Base-by-base conservation (phyloP, 2,329 filamentous ascomycete genomes). In the Lecanosticta acicola region DNA sequence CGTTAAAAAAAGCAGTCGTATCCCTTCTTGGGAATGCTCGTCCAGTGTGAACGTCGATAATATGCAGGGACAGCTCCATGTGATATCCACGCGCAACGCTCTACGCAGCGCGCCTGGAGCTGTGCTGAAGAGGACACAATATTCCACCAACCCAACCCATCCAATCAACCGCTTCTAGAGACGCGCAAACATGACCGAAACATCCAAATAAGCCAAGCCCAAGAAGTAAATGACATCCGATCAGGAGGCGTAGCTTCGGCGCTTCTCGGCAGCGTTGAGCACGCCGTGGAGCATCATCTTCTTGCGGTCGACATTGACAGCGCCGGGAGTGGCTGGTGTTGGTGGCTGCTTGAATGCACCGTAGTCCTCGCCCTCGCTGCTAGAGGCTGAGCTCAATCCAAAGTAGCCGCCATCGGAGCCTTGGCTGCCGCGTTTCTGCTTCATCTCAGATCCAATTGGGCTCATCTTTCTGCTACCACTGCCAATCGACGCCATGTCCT, bases 181-280 rank as follows among this genome's bases (percentile, higher is more conserved):
- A 20, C 39, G 19, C 32, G 26, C 18, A 32, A 33, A 32, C 26
- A 18, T 33, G 29, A 41, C 16, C 41, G 19, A 19, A 10, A 45
- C 19, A 38, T 39, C 37, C 43, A 39, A 43, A 43, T 39, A 41
- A 32, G 24, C 13, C 16, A 35, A 35, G 33, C 40, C n/a, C 42
- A 36, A 35, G 32, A 45, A 32, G 29, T 21, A 39, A 16, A 13
- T 39, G 37, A 21, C 46, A 11, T 19, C 19, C 32, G 13, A 26
- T 48, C 58, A 83, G 62, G 77, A 78, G 63, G 79, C 68, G 49
- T 77, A 73, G 68, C 79, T 84, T 77, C 88, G 94, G 68, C 89
- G 85, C 80, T 94, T 95, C 74, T 94, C 89, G 52, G 83, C 84
- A 64, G 83, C 85, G 56, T 86, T 90, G 56, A 96, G 78, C 56